phyloP scores from a whole-genome alignment of 805 yeast genomes.

The Metschnikowia noctiluminum region DNA sequence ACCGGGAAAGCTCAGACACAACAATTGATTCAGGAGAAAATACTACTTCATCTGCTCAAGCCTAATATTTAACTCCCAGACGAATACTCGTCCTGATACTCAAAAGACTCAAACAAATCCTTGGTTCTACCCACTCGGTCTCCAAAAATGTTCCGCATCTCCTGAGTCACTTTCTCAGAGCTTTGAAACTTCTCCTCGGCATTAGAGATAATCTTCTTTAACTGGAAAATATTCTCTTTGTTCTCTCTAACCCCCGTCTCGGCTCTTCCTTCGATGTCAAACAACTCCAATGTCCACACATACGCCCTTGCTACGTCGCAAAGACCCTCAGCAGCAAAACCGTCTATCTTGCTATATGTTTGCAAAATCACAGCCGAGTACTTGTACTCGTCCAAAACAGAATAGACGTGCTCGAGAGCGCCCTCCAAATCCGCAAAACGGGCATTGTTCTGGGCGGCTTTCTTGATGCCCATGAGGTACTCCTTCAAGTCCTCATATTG shows the following conservation, averaged over 20 bases:
- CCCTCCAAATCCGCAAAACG: neutral
- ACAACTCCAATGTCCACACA: neutral
- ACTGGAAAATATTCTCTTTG: too few species aligned
- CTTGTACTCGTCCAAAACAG: neutral
- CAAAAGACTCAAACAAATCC: neutral
- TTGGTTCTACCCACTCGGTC: neutral
- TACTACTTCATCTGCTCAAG: too few species aligned
- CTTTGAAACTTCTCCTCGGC: neutral
- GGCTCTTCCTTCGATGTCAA: neutral
- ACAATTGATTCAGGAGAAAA: too few species aligned
- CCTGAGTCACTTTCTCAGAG: neutral
- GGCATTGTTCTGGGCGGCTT: neutral
- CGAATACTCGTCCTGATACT: neutral
- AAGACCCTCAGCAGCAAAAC: neutral
- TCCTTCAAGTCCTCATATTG: neutral
- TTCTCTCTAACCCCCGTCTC: neutral
- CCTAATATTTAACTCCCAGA: too few species aligned
- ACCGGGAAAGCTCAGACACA: too few species aligned
- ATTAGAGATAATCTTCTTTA: neutral
- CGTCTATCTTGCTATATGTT: neutral
- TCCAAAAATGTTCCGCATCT: neutral
- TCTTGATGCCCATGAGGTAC: neutral
- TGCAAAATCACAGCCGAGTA: neutral
- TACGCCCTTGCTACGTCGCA: neutral
- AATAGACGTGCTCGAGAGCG: neutral